Evolutionary conservation across 2,329 filamentous ascomycete genomes (phyloP).

Genomic region (Falciphora oryzae): DNA sequence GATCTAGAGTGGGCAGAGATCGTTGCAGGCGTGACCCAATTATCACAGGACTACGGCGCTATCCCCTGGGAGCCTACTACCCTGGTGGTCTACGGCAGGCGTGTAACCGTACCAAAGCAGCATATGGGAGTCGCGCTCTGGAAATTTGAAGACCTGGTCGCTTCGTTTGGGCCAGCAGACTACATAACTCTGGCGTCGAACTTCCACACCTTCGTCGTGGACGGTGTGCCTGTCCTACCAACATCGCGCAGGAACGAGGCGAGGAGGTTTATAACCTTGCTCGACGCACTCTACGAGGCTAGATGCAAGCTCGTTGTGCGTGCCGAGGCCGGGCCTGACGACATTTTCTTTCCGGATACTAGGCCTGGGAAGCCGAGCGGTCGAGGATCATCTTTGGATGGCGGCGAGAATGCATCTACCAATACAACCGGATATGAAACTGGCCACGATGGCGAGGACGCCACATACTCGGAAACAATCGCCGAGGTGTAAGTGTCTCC

Average conservation of each 20-base stretch:
- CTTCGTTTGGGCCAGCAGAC: conserved; percentile 68
- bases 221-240: conserved; percentile 61
- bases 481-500: conserved; percentile 17
- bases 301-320: conserved; percentile 68
- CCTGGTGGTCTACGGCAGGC: conserved; percentile 57
- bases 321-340: conserved; percentile 62
- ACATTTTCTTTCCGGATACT: conserved; percentile 68
- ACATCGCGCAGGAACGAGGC: conserved; percentile 73
- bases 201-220: conserved; percentile 72
- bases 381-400: background rate
- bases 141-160: conserved; percentile 64
- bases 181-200: conserved; percentile 76
- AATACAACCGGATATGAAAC: conserved; percentile 8
- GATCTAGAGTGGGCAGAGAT: conserved; percentile 20
- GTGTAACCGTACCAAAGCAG: conserved; percentile 52
- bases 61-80: conserved; percentile 36
- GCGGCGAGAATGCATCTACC: background rate
- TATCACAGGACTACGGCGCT: background rate
- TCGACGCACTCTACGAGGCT: conserved; percentile 79
- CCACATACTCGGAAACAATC: conserved; percentile 38
- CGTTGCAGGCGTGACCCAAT: background rate
- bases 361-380: background rate
- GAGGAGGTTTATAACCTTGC: conserved; percentile 69
- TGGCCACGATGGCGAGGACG: conserved; percentile 25
- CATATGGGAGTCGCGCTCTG: conserved; percentile 55